Conservation (phyloP, 352 stramenopile species). For the Globisporangium ultimum region DNA sequence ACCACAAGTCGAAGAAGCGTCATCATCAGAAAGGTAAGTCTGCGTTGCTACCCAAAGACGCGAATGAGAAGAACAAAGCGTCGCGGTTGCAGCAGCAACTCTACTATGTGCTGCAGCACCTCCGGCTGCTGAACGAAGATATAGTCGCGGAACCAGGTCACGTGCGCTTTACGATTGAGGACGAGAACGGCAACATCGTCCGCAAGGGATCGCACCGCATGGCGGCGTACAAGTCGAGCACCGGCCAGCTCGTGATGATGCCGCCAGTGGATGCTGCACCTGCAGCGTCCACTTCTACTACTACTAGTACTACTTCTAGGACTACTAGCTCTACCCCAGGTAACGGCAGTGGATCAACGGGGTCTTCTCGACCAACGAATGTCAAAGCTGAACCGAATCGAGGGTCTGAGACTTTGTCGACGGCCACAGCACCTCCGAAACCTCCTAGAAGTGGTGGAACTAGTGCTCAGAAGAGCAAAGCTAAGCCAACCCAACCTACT, state of each 20-base stretch:
- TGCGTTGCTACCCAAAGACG: constrained; percentile 13
- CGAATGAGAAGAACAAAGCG: constrained; percentile 33
- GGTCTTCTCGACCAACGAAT: neutral
- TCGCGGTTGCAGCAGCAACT: constrained; percentile 40
- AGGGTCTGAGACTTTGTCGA: neutral
- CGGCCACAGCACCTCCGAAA: too few species aligned
- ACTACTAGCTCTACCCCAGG: neutral
- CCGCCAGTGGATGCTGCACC: constrained; percentile 3
- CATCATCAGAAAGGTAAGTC: constrained; percentile 20
- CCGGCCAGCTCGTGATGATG: constrained; percentile 10
- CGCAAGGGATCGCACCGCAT: constrained; percentile 40
- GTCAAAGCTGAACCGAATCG: neutral
- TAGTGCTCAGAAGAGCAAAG: too few species aligned
- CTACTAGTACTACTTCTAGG: neutral
- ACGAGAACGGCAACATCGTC: constrained; percentile 32
- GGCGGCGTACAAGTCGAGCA: constrained; percentile 15
- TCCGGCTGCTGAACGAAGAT: constrained; percentile 35
- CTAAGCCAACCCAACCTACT: too few species aligned
- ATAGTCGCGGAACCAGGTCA: constrained; percentile 37
- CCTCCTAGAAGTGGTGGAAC: too few species aligned
- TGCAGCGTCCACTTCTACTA: neutral
- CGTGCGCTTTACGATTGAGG: constrained; percentile 42
- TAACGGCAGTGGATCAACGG: neutral
- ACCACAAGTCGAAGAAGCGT: constrained; percentile 13
- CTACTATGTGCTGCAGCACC: constrained; percentile 45